phyloP scores from a whole-genome alignment of 2,329 filamentous ascomycete species.

The Sporothrix brasiliensis region DNA sequence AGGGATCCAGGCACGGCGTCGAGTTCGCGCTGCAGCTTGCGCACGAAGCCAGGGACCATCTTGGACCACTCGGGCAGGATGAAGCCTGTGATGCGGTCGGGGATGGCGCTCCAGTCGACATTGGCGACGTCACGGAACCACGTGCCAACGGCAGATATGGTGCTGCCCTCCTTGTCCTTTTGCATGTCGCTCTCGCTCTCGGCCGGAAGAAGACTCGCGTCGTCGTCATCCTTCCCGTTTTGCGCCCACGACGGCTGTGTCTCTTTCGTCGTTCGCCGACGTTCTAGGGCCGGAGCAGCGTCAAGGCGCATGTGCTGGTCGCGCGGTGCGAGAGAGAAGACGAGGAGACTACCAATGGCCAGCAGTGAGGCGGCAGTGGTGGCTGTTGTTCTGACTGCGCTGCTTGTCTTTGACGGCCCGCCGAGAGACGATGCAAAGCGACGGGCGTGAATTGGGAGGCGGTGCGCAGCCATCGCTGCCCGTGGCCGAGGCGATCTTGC shows the following conservation, averaged over 20 bases:
- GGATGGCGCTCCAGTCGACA: constrained; percentile 57
- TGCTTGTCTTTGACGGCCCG: not conserved
- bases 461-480: not conserved
- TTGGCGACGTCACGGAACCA: constrained; percentile 57
- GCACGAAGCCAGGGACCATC: constrained; percentile 71
- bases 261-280: not conserved
- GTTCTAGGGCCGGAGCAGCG: not conserved
- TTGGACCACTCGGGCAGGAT: constrained; percentile 84
- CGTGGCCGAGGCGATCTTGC: not conserved
- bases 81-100: constrained; percentile 65
- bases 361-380: constrained; percentile 9
- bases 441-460: constrained; percentile 8
- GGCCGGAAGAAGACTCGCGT: not conserved
- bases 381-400: not conserved
- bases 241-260: constrained; percentile 23
- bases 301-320: constrained; percentile 29
- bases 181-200: constrained; percentile 49
- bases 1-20: constrained; percentile 86
- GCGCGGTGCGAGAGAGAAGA: constrained; percentile 18
- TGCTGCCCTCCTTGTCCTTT: constrained; percentile 55
- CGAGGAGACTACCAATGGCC: constrained; percentile 22
- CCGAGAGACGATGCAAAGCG: not conserved
- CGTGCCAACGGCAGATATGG: constrained; percentile 53
- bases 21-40: constrained; percentile 83
- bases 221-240: constrained; percentile 1